Percentiles rank a stretch among this genome's conserved stretches.
These are phyloP conservation scores for Teratosphaeria pseudoeucalypti DNA, from an alignment of 2,329 filamentous ascomycete species.

Conservation along the genomic window DNA sequence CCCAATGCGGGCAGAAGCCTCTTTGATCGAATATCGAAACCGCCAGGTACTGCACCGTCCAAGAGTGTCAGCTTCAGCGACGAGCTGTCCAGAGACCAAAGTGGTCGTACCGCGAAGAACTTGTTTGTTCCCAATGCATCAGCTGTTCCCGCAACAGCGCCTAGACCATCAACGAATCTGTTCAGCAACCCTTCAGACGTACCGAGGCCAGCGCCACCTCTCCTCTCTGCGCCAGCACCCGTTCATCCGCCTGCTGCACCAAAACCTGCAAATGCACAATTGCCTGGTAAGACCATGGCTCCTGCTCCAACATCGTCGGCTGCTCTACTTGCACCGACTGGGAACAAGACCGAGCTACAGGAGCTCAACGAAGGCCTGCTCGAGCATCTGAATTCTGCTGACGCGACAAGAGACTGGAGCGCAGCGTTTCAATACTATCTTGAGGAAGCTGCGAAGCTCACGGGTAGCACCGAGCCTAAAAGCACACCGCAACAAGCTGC, in stretches of 20 bases:
- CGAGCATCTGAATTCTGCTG: slow-evolving; percentile 15
- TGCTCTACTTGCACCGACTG: background rate
- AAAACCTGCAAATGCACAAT: background rate
- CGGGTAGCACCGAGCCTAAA: slow-evolving; percentile 3
- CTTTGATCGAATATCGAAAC: slow-evolving; percentile 7
- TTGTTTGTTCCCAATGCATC: slow-evolving; percentile 9
- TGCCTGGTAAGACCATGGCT: background rate
- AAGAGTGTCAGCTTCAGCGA: background rate
- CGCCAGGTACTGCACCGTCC: slow-evolving; percentile 3
- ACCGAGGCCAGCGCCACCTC: background rate
- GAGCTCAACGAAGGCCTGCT: slow-evolving; percentile 19
- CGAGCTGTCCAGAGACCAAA: background rate
- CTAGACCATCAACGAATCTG: background rate
- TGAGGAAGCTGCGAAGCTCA: slow-evolving; percentile 14
- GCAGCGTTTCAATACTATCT: slow-evolving; percentile 19
- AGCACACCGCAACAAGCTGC: background rate
- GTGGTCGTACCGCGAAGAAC: slow-evolving; percentile 2
- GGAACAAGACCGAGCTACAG: slow-evolving; percentile 8
- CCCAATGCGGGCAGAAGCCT: slow-evolving; percentile 8
- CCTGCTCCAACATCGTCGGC: background rate
- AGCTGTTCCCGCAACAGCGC: slow-evolving; percentile 5
- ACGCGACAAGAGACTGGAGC: slow-evolving; percentile 19
- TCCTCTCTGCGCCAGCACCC: background rate
- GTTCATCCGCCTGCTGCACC: background rate
- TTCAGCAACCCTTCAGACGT: background rate